Percentiles rank a stretch among this genome's conserved stretches.
Evolutionary conservation across 768 basidiomycete species (phyloP).

Genomic region (Leucocoprinus sp.): DNA sequence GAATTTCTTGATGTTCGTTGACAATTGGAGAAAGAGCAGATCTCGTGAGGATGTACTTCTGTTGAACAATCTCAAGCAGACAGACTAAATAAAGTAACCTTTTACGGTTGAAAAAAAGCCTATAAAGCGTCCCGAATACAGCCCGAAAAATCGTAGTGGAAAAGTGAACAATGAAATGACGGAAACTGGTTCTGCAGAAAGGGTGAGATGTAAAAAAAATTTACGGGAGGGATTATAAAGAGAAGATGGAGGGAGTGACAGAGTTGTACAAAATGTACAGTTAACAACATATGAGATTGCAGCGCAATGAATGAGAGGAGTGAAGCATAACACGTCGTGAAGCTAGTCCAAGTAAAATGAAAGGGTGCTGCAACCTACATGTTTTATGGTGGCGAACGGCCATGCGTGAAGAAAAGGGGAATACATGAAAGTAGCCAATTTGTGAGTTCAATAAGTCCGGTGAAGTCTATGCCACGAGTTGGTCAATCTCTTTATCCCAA

Average conservation of each 20-base stretch:
- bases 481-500: constrained; percentile 2
- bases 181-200: neutral
- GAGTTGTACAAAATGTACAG: constrained; percentile 11
- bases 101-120: neutral
- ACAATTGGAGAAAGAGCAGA: neutral
- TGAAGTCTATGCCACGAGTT: neutral
- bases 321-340: constrained; percentile 6
- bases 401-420: neutral
- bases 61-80: too few species aligned
- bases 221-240: neutral
- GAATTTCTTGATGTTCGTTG: neutral
- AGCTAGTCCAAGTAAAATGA: neutral
- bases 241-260: neutral
- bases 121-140: constrained; percentile 8
- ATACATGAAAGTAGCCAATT: neutral
- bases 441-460: constrained; percentile 1
- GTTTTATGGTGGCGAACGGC: neutral
- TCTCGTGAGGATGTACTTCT: neutral
- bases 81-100: neutral
- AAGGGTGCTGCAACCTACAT: neutral
- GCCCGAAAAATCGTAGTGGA: constrained; percentile 2
- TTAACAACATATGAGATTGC: constrained; percentile 7
- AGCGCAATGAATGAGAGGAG: neutral
- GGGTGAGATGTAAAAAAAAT: constrained; percentile 1
- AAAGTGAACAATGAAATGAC: neutral